These are phyloP conservation scores for Bretschneidera sinensis DNA, from an alignment of 345 rosid genomes.

Conservation along the genomic window DNA sequence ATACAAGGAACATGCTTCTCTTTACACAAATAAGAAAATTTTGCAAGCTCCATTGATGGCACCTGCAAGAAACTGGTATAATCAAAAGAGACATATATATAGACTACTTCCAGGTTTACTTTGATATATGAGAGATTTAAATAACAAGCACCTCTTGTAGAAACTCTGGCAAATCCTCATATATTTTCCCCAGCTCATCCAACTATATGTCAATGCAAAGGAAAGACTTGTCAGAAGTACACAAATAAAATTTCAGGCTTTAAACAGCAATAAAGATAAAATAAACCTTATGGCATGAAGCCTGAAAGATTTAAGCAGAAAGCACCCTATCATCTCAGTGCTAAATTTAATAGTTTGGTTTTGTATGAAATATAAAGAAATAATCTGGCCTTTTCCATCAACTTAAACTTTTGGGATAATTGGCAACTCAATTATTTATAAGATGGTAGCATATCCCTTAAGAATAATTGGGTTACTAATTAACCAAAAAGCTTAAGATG, in stretches of 20 bases:
- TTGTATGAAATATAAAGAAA: too few species aligned
- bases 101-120: slow-evolving; percentile 11
- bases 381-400: too few species aligned
- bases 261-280: too few species aligned
- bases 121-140: slow-evolving; percentile 11
- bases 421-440: too few species aligned
- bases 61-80: slow-evolving; percentile 44
- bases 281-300: not conserved
- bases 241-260: not conserved
- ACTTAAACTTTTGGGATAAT: too few species aligned
- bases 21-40: slow-evolving; percentile 52
- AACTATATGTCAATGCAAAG: slow-evolving; percentile 37
- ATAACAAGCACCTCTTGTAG: slow-evolving; percentile 63
- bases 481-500: too few species aligned
- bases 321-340: not conserved
- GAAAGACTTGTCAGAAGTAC: too few species aligned
- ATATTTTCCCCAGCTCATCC: slow-evolving; percentile 93
- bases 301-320: not conserved
- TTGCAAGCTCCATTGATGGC: slow-evolving; percentile 62
- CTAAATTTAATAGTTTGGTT: not conserved
- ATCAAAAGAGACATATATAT: slow-evolving; percentile 11
- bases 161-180: slow-evolving; percentile 87
- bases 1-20: slow-evolving; percentile 57
- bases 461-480: too few species aligned
- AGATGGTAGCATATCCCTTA: too few species aligned